phyloP scores from a whole-genome alignment of 2,329 filamentous ascomycete genomes.

The Teratosphaeriaceae sp. region DNA sequence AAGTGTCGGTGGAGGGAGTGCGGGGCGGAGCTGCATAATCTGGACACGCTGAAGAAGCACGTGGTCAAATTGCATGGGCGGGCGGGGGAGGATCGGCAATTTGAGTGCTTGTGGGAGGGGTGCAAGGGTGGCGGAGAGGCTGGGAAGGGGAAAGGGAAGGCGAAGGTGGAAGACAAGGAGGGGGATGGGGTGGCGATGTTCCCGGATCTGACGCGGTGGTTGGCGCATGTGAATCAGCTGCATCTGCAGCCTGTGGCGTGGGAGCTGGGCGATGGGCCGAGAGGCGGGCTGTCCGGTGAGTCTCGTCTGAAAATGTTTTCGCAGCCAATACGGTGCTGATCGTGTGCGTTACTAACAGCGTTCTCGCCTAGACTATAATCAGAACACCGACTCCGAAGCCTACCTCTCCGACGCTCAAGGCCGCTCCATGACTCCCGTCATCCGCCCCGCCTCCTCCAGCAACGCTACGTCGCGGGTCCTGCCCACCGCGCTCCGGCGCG shows the following conservation, averaged over 20 bases:
- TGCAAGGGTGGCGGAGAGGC: conserved; percentile 29
- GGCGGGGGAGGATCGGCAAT: conserved; percentile 27
- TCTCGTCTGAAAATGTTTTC: conserved; percentile 13
- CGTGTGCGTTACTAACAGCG: neutral
- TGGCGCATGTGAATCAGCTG: conserved; percentile 43
- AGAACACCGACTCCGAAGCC: conserved; percentile 31
- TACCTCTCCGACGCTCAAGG: conserved; percentile 44
- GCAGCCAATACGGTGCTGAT: neutral
- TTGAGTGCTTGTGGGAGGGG: conserved; percentile 41
- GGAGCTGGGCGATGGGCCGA: conserved; percentile 54
- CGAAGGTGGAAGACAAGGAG: conserved; percentile 5
- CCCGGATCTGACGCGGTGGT: conserved; percentile 36
- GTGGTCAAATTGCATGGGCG: conserved; percentile 49
- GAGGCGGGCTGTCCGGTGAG: conserved; percentile 51
- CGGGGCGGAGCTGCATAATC: conserved; percentile 53
- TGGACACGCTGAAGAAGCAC: conserved; percentile 54
- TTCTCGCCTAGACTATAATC: conserved; percentile 24
- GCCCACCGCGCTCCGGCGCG: conserved; percentile 7
- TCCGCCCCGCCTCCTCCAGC: conserved; percentile 6
- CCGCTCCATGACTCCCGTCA: conserved; percentile 41
- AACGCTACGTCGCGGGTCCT: conserved; percentile 6
- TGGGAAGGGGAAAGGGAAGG: conserved; percentile 16
- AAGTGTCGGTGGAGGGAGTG: conserved; percentile 54
- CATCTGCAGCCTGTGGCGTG: conserved; percentile 52
- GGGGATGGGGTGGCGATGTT: conserved; percentile 25